Evolutionary conservation across 2,329 filamentous ascomycete species (phyloP).

Genomic region (Phaeomoniella chlamydospora): DNA sequence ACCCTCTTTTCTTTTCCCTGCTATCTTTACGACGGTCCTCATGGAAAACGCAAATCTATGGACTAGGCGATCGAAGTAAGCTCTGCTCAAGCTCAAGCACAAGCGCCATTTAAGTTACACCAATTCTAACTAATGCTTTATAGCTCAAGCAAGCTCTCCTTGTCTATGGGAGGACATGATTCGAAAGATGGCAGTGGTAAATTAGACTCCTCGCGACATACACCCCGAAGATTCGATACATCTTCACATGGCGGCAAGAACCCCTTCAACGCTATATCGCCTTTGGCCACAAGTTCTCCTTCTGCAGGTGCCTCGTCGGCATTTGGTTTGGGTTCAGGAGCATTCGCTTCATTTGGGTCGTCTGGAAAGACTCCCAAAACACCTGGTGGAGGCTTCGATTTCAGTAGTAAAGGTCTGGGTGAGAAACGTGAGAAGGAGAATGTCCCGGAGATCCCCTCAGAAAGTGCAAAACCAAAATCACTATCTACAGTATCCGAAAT

Average conservation of each 20-base stretch:
- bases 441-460: conserved; percentile 12
- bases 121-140: conserved; percentile 10
- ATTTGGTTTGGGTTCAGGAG: conserved; percentile 86
- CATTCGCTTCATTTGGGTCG: conserved; percentile 85
- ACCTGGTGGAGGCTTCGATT: conserved; percentile 59
- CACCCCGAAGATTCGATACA: conserved; percentile 59
- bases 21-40: conserved; percentile 13
- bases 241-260: conserved; percentile 62
- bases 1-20: too few species aligned
- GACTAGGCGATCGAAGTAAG: conserved; percentile 34
- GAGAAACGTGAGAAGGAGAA: conserved; percentile 49
- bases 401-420: conserved; percentile 40
- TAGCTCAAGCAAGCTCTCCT: conserved; percentile 79
- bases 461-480: conserved; percentile 20
- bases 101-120: too few species aligned
- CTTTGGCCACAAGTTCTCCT: conserved; percentile 58
- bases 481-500: conserved; percentile 11
- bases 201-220: conserved; percentile 46
- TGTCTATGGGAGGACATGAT: conserved; percentile 55
- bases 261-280: conserved; percentile 63
- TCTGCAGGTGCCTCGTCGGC: conserved; percentile 68
- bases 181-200: conserved; percentile 37
- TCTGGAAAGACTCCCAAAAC: conserved; percentile 79
- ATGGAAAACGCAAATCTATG: conserved; percentile 37
- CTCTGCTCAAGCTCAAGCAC: too few species aligned